Evolutionary conservation across 176 grass and related monocot genomes (phyloP).

Genomic region (Coix lacrymajobi): DNA sequence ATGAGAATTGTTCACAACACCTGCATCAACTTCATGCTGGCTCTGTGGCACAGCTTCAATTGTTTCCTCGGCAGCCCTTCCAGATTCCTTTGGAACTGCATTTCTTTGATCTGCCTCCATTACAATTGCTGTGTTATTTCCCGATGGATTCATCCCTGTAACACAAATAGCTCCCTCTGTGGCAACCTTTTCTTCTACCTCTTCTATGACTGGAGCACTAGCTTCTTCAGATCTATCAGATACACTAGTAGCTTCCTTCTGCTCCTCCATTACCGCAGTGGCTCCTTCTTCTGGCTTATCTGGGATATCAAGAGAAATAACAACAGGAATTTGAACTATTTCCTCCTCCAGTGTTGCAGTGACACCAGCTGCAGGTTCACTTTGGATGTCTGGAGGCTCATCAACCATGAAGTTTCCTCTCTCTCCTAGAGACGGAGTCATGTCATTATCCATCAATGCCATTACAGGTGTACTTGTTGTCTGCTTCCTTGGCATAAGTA

Average conservation of each 20-base stretch:
- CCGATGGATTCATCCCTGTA: neutral
- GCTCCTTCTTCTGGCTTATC: constrained; percentile 13
- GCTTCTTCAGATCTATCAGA: constrained; percentile 21
- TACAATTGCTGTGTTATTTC: neutral
- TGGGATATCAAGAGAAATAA: neutral
- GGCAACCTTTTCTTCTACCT: constrained; percentile 17
- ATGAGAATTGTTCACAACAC: neutral
- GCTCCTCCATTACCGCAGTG: neutral
- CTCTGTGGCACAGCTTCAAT: neutral
- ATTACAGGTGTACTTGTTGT: neutral
- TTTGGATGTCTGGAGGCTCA: neutral
- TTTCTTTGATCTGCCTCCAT: neutral
- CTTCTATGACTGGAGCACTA: neutral
- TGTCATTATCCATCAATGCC: neutral
- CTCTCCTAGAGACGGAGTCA: neutral
- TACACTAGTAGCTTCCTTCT: neutral
- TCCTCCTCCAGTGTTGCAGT: neutral
- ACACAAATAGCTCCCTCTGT: neutral
- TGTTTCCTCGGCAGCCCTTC: neutral
- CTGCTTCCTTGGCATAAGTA: constrained; percentile 38
- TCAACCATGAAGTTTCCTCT: neutral
- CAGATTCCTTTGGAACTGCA: constrained; percentile 18
- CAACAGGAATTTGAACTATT: neutral
- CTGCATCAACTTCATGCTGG: constrained; percentile 1
- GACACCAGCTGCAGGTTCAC: constrained; percentile 8